Evolutionary conservation across 495 filamentous ascomycete genomes (phyloP).

Genomic region (Penicillium verhagenii): DNA sequence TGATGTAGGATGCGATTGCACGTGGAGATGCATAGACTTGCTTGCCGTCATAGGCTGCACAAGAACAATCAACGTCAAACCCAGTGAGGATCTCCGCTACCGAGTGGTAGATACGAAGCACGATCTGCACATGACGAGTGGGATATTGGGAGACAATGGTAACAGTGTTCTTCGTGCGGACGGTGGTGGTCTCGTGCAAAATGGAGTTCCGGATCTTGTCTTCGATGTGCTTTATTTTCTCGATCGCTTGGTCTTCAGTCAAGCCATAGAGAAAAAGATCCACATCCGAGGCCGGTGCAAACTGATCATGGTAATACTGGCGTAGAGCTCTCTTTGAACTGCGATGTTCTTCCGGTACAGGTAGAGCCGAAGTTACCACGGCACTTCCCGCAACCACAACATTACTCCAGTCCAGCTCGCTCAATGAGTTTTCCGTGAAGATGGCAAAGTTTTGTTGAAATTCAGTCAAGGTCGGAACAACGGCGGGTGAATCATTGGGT

Average conservation of each 20-base stretch:
- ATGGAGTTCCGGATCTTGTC: conserved; percentile 65
- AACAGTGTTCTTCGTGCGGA: conserved; percentile 79
- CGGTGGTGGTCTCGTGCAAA: conserved; percentile 70
- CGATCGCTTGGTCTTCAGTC: conserved; percentile 65
- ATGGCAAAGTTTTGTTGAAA: conserved; percentile 75
- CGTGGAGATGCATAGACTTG: conserved; percentile 73
- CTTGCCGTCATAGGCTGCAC: conserved; percentile 73
- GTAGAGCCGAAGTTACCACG: conserved; percentile 70
- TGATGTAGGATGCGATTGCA: conserved; percentile 70
- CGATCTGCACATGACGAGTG: conserved; percentile 77
- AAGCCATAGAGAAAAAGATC: conserved; percentile 82
- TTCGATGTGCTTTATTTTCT: conserved; percentile 82
- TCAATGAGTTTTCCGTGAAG: conserved; percentile 66
- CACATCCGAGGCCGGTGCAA: conserved; percentile 79
- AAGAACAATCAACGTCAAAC: conserved; percentile 82
- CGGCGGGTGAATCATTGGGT: conserved; percentile 57
- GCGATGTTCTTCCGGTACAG: conserved; percentile 63
- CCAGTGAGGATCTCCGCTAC: conserved; percentile 79
- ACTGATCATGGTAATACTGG: conserved; percentile 74
- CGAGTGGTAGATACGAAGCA: conserved; percentile 78
- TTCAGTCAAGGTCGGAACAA: conserved; percentile 61
- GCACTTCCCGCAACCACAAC: conserved; percentile 75
- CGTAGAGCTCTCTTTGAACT: conserved; percentile 61
- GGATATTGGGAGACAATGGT: conserved; percentile 83
- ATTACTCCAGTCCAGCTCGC: conserved; percentile 73